Base-by-base conservation (phyloP, 768 basidiomycete genomes). In the Suillus decipiens region DNA sequence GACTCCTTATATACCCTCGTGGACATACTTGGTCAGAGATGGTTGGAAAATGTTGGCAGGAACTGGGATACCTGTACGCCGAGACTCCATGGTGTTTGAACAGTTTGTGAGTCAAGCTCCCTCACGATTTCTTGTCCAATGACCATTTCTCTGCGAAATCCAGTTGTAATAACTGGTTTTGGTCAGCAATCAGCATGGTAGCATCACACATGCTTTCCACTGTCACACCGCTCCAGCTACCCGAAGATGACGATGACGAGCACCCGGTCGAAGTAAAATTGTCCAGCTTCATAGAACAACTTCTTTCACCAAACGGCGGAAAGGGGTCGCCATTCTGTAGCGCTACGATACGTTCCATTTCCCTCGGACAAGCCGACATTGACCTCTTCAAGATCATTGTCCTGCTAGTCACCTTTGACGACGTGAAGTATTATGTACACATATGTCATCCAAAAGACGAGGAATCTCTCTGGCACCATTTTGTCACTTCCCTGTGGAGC, bases 81-180 rank as follows among this genome's bases (percentile, higher is more conserved):
- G 55, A 17, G 55, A 56, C 39, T 37, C 55, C 55, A 15, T 56
- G 55, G 55, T 56, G 55, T 9, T 24, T 56, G 22, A 28, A 39
- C 36, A 56, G 36, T 24, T 56, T 37, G 55, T 56, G 22, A 56
- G 55, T 56, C 34, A 11, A 24, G 22, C 22, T 56, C 9, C n/a
- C 14, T 53, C 31, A 7, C 19, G 11, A 33, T 37, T 24, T 56
- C 14, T 15, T 24, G 5, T 24, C 24, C 22, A 24, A 24, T 10
- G 15, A 39, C 17, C 15, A 2, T 56, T 56, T 39, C 15, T 2
- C 36, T 3, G 17, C 17, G 22, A 56, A 55, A 39, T 39, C 8
- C 17, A 56, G 55, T 4, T 39, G 55, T 56, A 28, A 39, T 56
- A 9, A 56, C 15, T 56, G 36, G 55, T 15, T 9, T 24, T 56